Evolutionary conservation across 225 moss, liverwort and hornwort species (phyloP), one percentile per base, ranked within the genome.

Genomic region (Polytrichum formosum): DNA sequence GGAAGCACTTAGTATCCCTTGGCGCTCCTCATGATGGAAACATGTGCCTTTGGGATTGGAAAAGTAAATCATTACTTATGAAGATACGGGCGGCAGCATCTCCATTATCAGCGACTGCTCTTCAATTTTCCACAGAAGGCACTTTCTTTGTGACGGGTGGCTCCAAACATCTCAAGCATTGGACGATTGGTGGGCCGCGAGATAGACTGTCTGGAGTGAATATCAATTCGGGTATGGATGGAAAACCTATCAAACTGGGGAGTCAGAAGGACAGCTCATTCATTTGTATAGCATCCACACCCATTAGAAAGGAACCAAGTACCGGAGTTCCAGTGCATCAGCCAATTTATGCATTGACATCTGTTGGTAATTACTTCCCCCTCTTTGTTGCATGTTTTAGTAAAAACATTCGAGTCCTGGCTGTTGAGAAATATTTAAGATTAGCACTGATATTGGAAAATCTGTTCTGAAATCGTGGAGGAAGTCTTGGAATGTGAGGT

Each of bases 31-130:
- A 86, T 37, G 91, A 91, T 76, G 91, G 88, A 56, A 86, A 82
- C 46, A 71, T 86, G 72, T 91, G 88, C 78, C 85, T 91, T 23
- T 91, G 91, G 91, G 91, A 91, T 73, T 91, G 91, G 91, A 91
- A 84, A 68, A 85, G 76, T 73, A 83, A 85, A 70, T 69, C 74
- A 35, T 63, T 91, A 71, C 76, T 91, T 0, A 82, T 82, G 72
- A 91, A 86, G 78, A 88, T 84, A 66, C 85, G 84, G 84, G 83
- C 88, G 67, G 81, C 91, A 28, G 74, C 80, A 55, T 64, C 81
- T 66, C 59, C 66, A 56, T 66, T 82, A 64, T 77, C 75, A 28
- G 84, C 84, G n/a, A 67, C 65, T 59, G 79, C 84, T 55, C 75
- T 88, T 61, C 83, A 88, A 70, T 91, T 88, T 70, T 79, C 91